Conservation (phyloP, 768 basidiomycete genomes). For the Rhodotorula paludigena region DNA sequence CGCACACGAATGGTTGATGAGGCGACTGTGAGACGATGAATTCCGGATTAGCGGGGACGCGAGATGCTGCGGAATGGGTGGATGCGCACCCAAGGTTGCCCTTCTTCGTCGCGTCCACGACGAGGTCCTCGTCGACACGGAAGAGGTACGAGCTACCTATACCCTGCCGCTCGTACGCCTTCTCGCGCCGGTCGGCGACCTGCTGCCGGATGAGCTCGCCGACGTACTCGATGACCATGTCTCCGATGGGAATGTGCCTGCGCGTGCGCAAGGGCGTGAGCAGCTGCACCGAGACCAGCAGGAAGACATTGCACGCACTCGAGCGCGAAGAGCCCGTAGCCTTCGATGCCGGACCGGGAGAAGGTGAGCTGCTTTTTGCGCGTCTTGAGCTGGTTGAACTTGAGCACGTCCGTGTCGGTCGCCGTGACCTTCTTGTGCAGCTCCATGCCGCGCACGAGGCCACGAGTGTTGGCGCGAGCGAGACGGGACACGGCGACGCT, state of each 20-base stretch:
- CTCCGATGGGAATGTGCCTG: conserved; percentile 66
- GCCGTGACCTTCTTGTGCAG: conserved; percentile 68
- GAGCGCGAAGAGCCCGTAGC: conserved; percentile 98
- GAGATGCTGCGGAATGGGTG: conserved; percentile 14
- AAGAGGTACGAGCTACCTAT: conserved; percentile 98
- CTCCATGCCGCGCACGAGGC: conserved; percentile 85
- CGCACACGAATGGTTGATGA: conserved; percentile 98
- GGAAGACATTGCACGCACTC: conserved; percentile 51
- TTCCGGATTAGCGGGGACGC: not conserved
- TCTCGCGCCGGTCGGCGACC: conserved; percentile 86
- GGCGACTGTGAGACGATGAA: conserved; percentile 57
- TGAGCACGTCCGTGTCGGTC: conserved; percentile 65
- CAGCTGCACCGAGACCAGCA: no score
- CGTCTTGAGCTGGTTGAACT: conserved; percentile 97
- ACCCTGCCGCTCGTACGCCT: conserved; percentile 91
- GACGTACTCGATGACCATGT: conserved; percentile 99
- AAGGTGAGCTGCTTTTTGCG: conserved; percentile 94
- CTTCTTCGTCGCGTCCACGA: conserved; percentile 98
- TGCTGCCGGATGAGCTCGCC: conserved; percentile 86
- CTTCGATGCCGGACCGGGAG: conserved; percentile 85
- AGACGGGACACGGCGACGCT: conserved; percentile 57
- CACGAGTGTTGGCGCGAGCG: conserved; percentile 85
- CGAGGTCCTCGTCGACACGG: conserved; percentile 93
- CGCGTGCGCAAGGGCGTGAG: not conserved
- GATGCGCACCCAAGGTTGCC: conserved; percentile 87